These are phyloP conservation scores for Trametes gibbosa DNA, from an alignment of 768 basidiomycete genomes.

Conservation along the genomic window DNA sequence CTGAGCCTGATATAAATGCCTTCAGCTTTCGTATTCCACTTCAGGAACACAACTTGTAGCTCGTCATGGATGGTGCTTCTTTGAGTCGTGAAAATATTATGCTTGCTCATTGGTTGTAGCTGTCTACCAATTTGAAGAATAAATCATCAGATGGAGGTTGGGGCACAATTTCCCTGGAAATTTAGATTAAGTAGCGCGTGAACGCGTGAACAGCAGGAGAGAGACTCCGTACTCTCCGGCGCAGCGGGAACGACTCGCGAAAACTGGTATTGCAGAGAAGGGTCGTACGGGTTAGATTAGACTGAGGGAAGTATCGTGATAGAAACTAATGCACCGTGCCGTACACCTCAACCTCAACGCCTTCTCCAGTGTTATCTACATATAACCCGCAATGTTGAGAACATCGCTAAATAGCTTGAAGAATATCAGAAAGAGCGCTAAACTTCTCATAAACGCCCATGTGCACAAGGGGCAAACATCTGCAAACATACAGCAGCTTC, in stretches of 20 bases:
- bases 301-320: not conserved
- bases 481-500: not conserved
- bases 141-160: not conserved
- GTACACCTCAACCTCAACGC: no score
- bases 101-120: not conserved
- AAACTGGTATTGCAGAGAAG: constrained; percentile 11
- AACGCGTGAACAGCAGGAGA: constrained; percentile 12
- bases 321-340: no score
- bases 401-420: no score
- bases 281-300: not conserved
- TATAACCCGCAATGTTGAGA: no score
- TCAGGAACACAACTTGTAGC: constrained; percentile 6
- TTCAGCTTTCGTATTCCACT: constrained; percentile 12
- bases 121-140: not conserved
- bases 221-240: constrained; percentile 13
- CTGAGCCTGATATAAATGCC: constrained; percentile 3
- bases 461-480: constrained; percentile 4
- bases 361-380: no score
- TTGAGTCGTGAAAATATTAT: not conserved
- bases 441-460: not conserved
- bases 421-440: no score
- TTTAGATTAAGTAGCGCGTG: not conserved
- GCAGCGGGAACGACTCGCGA: constrained; percentile 13
- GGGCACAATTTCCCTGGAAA: not conserved
- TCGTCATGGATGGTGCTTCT: constrained; percentile 7